Base-by-base conservation (phyloP, 2,329 filamentous ascomycete genomes). In the Tolypocladium album region DNA sequence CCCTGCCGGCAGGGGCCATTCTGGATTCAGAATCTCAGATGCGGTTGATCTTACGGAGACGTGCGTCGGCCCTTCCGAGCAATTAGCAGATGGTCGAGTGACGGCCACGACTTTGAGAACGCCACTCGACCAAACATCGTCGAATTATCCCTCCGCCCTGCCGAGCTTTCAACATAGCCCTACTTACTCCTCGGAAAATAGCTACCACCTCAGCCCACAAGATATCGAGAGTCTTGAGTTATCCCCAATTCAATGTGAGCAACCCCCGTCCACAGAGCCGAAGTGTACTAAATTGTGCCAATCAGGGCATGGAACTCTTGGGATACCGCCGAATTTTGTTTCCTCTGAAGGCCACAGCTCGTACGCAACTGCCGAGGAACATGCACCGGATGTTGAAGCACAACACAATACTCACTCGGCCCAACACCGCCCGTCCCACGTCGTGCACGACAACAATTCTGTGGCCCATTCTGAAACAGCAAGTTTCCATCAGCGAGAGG, bases 401-500 rank as follows among this genome's bases (percentile, higher is more conserved):
- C 15, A 43, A 6, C 24, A 31, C 42, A 17, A 36, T 4, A 22
- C 52, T 39, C n/a, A 27, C 31, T 2, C 50, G 11, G 39, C 15
- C 36, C 47, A 31, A 8, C 27, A 8, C 38, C 36, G 39, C 7
- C 24, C 13, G 8, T 36, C 56, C 17, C 31, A 27, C 34, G n/a
- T n/a, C 4, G 47, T 9, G 31, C 45, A 36, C 20, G 50, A 50
- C 27, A 58, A 38, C 22, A 55, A 38, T 13, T 70, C 70, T 11
- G 38, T 60, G 1, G 61, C 65, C 8, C 62, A 64, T 8, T 75
- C 76, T 2, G 73, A 76, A 56, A 72, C 72, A n/a, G 68, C 70
- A 1, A 75, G 73, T 60, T 74, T 75, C 45, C 66, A 66, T 31
- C 71, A 72, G 34, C 71, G 72, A 57, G 76, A 78, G 58, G 65